A percentile compares a stretch with the other conserved stretches of the same genome.
phyloP scores from a whole-genome alignment of 371 early-diverging fungal species.

The Dipsacomyces acuminosporus region DNA sequence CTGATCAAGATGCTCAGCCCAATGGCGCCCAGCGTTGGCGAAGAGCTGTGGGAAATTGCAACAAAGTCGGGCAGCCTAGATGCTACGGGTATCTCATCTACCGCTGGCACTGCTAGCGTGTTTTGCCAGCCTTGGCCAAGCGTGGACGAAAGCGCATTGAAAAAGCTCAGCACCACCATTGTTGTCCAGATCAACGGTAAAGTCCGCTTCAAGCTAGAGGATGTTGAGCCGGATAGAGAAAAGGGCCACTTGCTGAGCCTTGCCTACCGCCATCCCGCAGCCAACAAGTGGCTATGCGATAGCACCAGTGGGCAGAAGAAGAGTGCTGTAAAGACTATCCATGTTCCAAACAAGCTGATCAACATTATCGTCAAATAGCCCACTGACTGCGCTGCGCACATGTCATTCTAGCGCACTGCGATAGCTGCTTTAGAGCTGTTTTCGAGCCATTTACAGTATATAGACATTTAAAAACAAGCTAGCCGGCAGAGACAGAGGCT shows the following conservation, averaged over 20 bases:
- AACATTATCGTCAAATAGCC: conserved; percentile 60
- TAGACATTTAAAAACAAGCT: no score
- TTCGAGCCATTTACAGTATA: no score
- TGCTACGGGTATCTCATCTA: background rate
- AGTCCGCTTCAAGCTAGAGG: conserved; percentile 60
- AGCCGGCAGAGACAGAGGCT: background rate
- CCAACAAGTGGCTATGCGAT: conserved; percentile 48
- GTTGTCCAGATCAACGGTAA: conserved; percentile 73
- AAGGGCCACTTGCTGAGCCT: conserved; percentile 47
- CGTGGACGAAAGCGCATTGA: conserved; percentile 48
- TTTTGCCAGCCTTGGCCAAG: conserved; percentile 63
- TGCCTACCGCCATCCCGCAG: conserved; percentile 47
- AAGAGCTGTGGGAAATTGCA: conserved; percentile 63
- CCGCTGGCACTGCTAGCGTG: conserved; percentile 35
- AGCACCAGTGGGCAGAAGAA: conserved; percentile 38
- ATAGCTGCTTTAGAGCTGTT: no score
- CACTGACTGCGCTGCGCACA: no score
- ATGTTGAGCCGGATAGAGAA: conserved; percentile 45
- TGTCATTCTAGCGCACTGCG: no score
- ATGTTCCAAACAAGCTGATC: conserved; percentile 67
- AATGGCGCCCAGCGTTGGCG: conserved; percentile 67
- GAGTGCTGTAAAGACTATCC: conserved; percentile 57
- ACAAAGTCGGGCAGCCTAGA: background rate
- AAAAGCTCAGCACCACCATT: conserved; percentile 9
- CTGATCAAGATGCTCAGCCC: conserved; percentile 72